These are phyloP conservation scores for Citrus unshiu DNA, from an alignment of 345 rosid genomes.

Conservation along the genomic window DNA sequence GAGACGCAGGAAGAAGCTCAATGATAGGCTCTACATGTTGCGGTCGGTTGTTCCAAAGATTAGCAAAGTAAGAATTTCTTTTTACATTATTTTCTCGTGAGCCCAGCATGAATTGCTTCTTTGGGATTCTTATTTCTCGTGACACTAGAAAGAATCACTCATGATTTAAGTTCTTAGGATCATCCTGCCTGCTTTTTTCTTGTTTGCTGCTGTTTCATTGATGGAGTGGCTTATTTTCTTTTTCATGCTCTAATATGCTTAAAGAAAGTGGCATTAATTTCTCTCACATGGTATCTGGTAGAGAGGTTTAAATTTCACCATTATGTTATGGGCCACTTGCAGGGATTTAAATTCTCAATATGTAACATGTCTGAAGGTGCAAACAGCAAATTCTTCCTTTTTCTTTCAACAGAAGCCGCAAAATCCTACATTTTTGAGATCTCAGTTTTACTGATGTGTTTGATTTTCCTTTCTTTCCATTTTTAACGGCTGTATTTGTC, in stretches of 20 bases:
- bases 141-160: constrained; percentile 16
- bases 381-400: not conserved
- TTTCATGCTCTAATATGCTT: constrained; percentile 11
- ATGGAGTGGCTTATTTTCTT: constrained; percentile 11
- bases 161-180: constrained; percentile 9
- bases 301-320: constrained; percentile 6
- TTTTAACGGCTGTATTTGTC: not conserved
- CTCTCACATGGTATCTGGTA: constrained; percentile 29
- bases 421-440: not conserved
- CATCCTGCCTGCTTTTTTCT: not conserved
- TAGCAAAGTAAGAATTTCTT: constrained; percentile 48
- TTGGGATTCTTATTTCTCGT: constrained; percentile 15
- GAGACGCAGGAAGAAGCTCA: constrained; percentile 63
- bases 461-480: not conserved
- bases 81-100: constrained; percentile 19
- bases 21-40: constrained; percentile 59
- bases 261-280: constrained; percentile 26
- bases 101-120: constrained; percentile 4
- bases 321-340: constrained; percentile 22
- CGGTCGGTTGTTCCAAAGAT: constrained; percentile 66
- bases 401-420: not conserved
- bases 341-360: not conserved
- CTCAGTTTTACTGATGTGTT: not conserved
- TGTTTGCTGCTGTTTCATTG: constrained; percentile 2
- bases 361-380: not conserved